Percentiles rank a stretch among this genome's conserved stretches.
phyloP scores from a whole-genome alignment of 306 rosid genomes.

The Ormosia emarginata region DNA sequence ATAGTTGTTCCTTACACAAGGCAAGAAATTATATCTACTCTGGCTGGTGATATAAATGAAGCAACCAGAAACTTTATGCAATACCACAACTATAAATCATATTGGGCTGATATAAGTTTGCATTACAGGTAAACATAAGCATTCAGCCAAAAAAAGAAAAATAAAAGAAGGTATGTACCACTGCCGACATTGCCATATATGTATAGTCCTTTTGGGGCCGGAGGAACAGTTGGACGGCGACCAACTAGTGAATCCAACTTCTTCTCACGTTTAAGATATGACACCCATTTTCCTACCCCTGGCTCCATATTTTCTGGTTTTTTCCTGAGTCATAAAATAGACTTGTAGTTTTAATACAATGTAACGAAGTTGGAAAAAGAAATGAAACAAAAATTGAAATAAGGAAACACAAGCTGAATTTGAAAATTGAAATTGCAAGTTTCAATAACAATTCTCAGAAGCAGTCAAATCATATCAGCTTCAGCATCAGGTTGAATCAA shows the following conservation, averaged over 20 bases:
- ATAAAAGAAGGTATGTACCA: slow-evolving; percentile 44
- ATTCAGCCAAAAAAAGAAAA: neutral
- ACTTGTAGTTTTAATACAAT: slow-evolving; percentile 8
- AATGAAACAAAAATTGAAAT: neutral
- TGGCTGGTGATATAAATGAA: neutral
- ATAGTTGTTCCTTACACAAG: no score
- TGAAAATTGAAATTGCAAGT: neutral
- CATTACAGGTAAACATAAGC: slow-evolving; percentile 8
- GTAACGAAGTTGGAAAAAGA: neutral
- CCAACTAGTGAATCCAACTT: slow-evolving; percentile 80
- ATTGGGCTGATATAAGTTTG: slow-evolving; percentile 13
- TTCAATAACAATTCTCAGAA: neutral
- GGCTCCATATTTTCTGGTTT: slow-evolving; percentile 60
- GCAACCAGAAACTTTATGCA: slow-evolving; percentile 17
- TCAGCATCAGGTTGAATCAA: slow-evolving; percentile 1
- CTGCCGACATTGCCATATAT: slow-evolving; percentile 96
- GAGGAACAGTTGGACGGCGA: slow-evolving; percentile 78
- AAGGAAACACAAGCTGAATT: neutral
- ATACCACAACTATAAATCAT: slow-evolving; percentile 4
- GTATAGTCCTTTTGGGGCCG: slow-evolving; percentile 85
- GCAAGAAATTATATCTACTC: neutral
- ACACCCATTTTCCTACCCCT: slow-evolving; percentile 97
- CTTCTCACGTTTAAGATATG: slow-evolving; percentile 89
- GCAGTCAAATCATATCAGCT: neutral
- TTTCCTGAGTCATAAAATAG: slow-evolving; percentile 47